Evolutionary conservation across 2,329 filamentous ascomycete species (phyloP).

Genomic region (Ramichloridium luteum): DNA sequence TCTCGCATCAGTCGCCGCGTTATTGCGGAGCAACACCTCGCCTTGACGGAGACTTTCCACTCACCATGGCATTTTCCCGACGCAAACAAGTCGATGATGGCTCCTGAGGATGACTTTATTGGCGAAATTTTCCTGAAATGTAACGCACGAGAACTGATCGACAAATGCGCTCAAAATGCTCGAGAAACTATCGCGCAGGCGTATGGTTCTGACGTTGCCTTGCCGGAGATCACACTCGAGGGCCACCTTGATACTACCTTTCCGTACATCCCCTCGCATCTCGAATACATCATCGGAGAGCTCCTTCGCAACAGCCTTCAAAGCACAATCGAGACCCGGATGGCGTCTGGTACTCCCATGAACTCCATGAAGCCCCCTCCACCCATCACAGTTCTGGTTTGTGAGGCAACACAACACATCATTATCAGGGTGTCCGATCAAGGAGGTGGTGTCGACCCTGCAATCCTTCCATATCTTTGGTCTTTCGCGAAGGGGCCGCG

Average conservation of each 20-base stretch:
- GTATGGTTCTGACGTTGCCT: slow-evolving; percentile 55
- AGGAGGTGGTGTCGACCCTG: slow-evolving; percentile 78
- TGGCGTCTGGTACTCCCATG: slow-evolving; percentile 38
- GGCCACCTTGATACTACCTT: slow-evolving; percentile 86
- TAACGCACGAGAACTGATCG: slow-evolving; percentile 77
- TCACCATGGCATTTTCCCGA: slow-evolving; percentile 80
- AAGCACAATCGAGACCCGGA: slow-evolving; percentile 67
- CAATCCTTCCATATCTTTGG: slow-evolving; percentile 83
- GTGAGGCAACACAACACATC: slow-evolving; percentile 86
- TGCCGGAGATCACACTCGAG: slow-evolving; percentile 71
- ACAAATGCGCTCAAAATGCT: slow-evolving; percentile 66
- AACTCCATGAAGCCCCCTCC: slow-evolving; percentile 52
- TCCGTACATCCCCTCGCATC: slow-evolving; percentile 87
- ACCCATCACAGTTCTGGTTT: slow-evolving; percentile 87
- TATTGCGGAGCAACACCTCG: slow-evolving; percentile 93
- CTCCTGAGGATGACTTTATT: slow-evolving; percentile 67
- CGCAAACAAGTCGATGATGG: slow-evolving; percentile 49
- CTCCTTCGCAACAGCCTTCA: slow-evolving; percentile 90
- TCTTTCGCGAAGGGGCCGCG: slow-evolving; percentile 90
- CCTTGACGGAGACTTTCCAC: slow-evolving; percentile 87
- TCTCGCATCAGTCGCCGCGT: slow-evolving; percentile 89
- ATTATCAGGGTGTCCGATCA: slow-evolving; percentile 94
- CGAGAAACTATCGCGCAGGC: slow-evolving; percentile 61
- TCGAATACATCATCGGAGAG: slow-evolving; percentile 96
- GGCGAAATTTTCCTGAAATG: slow-evolving; percentile 93